These are phyloP conservation scores for Neonectria magnoliae DNA, from an alignment of 2,329 filamentous ascomycete genomes.

Conservation along the genomic window DNA sequence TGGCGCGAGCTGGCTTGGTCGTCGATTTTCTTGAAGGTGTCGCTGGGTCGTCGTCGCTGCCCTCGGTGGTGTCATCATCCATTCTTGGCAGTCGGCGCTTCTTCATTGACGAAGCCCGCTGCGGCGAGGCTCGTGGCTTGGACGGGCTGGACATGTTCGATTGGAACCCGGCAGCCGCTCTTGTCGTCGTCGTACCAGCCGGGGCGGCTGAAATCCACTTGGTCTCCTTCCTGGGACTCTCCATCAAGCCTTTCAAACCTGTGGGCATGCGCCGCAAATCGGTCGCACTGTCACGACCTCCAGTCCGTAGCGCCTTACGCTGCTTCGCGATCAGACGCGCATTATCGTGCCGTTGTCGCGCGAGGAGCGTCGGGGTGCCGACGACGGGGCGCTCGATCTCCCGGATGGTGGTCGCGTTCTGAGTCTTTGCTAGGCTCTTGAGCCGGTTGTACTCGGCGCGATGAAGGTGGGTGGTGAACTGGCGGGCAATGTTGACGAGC, in stretches of 20 bases:
- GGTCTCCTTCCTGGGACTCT: constrained; percentile 50
- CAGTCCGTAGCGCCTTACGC: constrained; percentile 28
- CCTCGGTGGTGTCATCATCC: constrained; percentile 34
- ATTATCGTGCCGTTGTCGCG: constrained; percentile 35
- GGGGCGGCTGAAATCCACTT: constrained; percentile 40
- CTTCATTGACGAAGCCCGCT: constrained; percentile 9
- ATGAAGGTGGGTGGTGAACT: constrained; percentile 80
- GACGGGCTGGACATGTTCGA: constrained; percentile 34
- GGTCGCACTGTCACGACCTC: constrained; percentile 5
- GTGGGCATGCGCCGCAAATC: constrained; percentile 44
- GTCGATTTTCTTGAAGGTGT: constrained; percentile 29
- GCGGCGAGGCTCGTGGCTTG: constrained; percentile 2
- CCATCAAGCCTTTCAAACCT: constrained; percentile 55
- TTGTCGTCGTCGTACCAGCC: constrained; percentile 34
- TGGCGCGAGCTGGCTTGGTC: constrained; percentile 17
- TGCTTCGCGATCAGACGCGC: constrained; percentile 39
- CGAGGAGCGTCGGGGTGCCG: constrained; percentile 45
- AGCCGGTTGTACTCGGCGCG: constrained; percentile 79
- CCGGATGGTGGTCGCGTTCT: constrained; percentile 63
- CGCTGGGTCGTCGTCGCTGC: constrained; percentile 25
- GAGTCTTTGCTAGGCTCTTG: constrained; percentile 64
- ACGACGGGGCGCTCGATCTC: constrained; percentile 64
- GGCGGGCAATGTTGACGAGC: constrained; percentile 71
- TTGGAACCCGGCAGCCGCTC: constrained; percentile 43
- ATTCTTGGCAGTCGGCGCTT: constrained; percentile 25